Conservation (phyloP, 768 basidiomycete species). For the Xerocomus brunneocitrinus region DNA sequence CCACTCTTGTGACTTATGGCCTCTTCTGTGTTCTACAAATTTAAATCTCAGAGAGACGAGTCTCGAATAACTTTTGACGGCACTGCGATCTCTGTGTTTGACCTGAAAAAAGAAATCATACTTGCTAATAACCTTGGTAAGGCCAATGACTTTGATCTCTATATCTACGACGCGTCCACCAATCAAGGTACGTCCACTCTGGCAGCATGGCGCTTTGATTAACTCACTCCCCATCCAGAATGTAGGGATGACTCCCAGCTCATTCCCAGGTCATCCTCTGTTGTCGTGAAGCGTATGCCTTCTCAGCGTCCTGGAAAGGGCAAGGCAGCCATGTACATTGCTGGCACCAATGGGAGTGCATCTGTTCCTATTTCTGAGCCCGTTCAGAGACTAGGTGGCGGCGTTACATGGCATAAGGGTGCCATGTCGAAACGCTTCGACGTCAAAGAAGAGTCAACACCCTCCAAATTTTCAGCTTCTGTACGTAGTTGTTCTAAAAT, state of each 20-base stretch:
- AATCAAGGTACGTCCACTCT: constrained; percentile 71
- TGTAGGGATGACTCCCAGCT: constrained; percentile 88
- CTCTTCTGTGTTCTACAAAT: constrained; percentile 97
- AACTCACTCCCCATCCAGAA: constrained; percentile 43
- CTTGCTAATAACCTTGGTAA: constrained; percentile 93
- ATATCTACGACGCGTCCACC: constrained; percentile 75
- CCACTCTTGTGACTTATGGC: constrained; percentile 45
- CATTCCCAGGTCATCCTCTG: constrained; percentile 91
- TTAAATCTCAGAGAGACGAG: constrained; percentile 92
- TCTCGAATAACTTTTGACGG: constrained; percentile 96
- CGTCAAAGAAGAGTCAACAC: constrained; percentile 58
- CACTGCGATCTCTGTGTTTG: constrained; percentile 98
- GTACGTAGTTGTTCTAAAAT: constrained; percentile 33
- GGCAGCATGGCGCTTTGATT: neutral
- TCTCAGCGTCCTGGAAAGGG: constrained; percentile 78
- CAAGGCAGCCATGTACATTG: constrained; percentile 72
- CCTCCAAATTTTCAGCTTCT: constrained; percentile 22
- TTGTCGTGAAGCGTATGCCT: constrained; percentile 88
- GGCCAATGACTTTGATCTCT: constrained; percentile 95
- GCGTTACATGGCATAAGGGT: constrained; percentile 59
- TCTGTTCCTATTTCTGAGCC: constrained; percentile 47
- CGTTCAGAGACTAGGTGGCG: constrained; percentile 36
- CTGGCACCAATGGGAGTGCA: constrained; percentile 39
- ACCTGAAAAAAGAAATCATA: constrained; percentile 98
- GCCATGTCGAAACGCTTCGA: constrained; percentile 90